These are phyloP conservation scores for Fusarium sp. DNA, from an alignment of 2,329 filamentous ascomycete genomes.

Conservation along the genomic window DNA sequence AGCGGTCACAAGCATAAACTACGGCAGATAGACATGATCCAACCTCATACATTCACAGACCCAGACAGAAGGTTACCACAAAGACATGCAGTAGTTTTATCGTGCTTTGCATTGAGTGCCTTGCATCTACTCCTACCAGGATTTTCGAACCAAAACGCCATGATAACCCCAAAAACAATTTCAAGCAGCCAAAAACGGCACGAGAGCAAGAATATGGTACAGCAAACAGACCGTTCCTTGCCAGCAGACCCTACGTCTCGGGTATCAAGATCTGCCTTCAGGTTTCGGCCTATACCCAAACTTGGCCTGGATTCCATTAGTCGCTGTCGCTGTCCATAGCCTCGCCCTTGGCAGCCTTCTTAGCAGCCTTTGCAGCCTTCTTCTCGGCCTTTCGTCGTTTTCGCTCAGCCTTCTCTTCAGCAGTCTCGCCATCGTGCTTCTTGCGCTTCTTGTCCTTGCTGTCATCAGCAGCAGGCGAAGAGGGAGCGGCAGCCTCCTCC, in stretches of 20 bases:
- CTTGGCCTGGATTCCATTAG: slow-evolving; percentile 46
- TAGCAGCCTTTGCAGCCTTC: slow-evolving; percentile 68
- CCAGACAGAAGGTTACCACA: background rate
- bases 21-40: slow-evolving; percentile 15
- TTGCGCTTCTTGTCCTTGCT: slow-evolving; percentile 77
- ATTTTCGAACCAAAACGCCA: slow-evolving; percentile 49
- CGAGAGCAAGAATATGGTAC: slow-evolving; percentile 45
- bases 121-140: slow-evolving; percentile 47
- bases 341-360: slow-evolving; percentile 65
- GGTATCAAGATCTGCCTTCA: slow-evolving; percentile 35
- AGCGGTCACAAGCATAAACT: slow-evolving; percentile 17
- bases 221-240: slow-evolving; percentile 44
- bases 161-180: slow-evolving; percentile 40
- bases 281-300: slow-evolving; percentile 22
- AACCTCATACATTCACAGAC: slow-evolving; percentile 9
- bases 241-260: slow-evolving; percentile 41
- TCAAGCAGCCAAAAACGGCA: slow-evolving; percentile 38
- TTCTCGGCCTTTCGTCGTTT: slow-evolving; percentile 71
- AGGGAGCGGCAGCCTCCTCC: slow-evolving; percentile 51
- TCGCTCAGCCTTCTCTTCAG: slow-evolving; percentile 73
- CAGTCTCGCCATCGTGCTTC: slow-evolving; percentile 83
- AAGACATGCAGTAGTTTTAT: slow-evolving; percentile 33
- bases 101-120: slow-evolving; percentile 47
- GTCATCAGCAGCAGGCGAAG: slow-evolving; percentile 60
- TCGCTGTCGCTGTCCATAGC: slow-evolving; percentile 66